Conservation (phyloP, 108 stramenopile genomes). For the Nitzschia putrida region DNA sequence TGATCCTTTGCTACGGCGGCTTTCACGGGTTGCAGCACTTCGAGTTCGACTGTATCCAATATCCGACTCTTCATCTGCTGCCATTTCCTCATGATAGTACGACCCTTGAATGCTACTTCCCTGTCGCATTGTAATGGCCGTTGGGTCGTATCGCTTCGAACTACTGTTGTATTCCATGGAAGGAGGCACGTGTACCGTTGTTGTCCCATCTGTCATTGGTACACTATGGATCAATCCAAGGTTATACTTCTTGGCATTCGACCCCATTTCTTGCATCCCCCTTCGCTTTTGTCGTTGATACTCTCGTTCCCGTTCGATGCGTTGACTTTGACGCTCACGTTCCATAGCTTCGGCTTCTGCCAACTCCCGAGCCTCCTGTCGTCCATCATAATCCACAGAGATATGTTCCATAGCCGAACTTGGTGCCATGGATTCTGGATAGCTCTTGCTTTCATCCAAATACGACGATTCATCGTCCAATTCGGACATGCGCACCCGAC, state of each 20-base stretch:
- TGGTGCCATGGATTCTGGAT: not conserved
- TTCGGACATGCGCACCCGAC: not conserved
- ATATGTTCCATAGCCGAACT: conserved; percentile 11
- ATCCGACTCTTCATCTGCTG: not conserved
- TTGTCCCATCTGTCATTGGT: conserved; percentile 5
- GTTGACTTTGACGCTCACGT: not conserved
- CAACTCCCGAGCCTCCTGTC: conserved; percentile 7
- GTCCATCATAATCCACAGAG: conserved; percentile 17
- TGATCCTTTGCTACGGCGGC: too few species aligned
- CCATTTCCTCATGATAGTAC: not conserved
- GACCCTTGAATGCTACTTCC: not conserved
- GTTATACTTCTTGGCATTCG: not conserved
- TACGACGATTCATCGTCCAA: conserved; percentile 1
- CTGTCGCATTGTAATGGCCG: not conserved
- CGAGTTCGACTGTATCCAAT: not conserved
- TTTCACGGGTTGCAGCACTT: too few species aligned
- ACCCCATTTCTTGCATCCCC: not conserved
- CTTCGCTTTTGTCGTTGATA: conserved; percentile 1
- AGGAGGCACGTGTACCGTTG: conserved; percentile 7
- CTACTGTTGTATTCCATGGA: not conserved
- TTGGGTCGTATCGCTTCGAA: conserved; percentile 4
- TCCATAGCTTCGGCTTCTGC: not conserved
- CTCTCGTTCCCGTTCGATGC: not conserved
- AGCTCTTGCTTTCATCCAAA: not conserved
- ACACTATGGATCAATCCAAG: not conserved